phyloP scores from a whole-genome alignment of 768 basidiomycete species.

The Paxillus involutus region DNA sequence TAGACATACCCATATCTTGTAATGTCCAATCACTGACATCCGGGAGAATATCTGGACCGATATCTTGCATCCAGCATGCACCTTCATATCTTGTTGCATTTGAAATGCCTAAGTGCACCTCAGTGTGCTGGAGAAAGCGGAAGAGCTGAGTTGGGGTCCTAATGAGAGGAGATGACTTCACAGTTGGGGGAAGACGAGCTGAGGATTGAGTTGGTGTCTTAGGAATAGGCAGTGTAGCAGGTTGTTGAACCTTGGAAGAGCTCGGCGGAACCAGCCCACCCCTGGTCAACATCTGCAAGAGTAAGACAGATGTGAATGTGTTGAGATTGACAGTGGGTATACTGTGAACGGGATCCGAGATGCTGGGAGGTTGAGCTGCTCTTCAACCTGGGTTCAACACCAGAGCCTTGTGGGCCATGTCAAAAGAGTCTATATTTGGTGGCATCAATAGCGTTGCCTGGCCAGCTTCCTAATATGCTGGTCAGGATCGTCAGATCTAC shows the following conservation, averaged over 20 bases:
- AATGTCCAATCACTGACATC: neutral
- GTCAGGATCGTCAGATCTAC: neutral
- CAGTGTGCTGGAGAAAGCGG: neutral
- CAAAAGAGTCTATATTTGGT: constrained; percentile 5
- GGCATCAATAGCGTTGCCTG: neutral
- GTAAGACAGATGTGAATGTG: constrained; percentile 1
- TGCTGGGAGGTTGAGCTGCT: neutral
- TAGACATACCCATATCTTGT: neutral
- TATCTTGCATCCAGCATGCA: neutral
- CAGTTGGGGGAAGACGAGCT: too few species aligned
- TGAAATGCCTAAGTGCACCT: neutral
- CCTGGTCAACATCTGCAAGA: constrained; percentile 4
- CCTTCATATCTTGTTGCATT: neutral
- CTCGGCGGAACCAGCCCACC: neutral
- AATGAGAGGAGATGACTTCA: neutral
- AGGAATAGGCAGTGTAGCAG: neutral
- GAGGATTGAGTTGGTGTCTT: too few species aligned
- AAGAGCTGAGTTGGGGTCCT: neutral
- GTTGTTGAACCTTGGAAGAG: neutral
- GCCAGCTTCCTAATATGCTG: constrained; percentile 2
- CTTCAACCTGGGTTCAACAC: neutral
- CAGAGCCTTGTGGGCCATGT: neutral
- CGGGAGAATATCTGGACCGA: neutral
- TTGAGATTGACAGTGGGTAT: neutral
- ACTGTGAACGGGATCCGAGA: neutral